phyloP scores from a whole-genome alignment of 2,329 filamentous ascomycete species.

The Aspergillus ruber region DNA sequence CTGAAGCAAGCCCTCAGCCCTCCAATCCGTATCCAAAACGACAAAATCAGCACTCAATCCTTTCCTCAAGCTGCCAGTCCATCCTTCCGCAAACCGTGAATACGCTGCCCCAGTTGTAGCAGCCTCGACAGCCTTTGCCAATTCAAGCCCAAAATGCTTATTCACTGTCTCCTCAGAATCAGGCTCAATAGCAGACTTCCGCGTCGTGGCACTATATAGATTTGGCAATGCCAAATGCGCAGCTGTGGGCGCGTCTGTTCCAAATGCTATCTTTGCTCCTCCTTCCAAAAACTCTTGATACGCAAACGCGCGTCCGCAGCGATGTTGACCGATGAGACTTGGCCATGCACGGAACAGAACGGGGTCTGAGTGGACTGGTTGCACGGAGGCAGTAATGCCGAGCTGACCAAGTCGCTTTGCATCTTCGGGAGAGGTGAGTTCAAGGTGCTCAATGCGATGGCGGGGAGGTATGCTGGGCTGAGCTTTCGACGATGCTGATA shows the following conservation, averaged over 20 bases:
- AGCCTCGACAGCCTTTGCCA: slow-evolving; percentile 39
- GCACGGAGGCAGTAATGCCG: slow-evolving; percentile 40
- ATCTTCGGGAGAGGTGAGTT: slow-evolving; percentile 43
- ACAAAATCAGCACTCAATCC: slow-evolving; percentile 42
- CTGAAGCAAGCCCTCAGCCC: slow-evolving; percentile 34
- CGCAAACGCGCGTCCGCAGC: slow-evolving; percentile 45
- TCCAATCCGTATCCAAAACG: slow-evolving; percentile 40
- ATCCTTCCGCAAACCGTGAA: slow-evolving; percentile 40
- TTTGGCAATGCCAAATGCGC: slow-evolving; percentile 41
- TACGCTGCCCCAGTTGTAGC: slow-evolving; percentile 43
- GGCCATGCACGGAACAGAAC: slow-evolving; percentile 45
- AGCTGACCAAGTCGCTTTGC: slow-evolving; percentile 41
- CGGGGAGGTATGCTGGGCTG: slow-evolving; percentile 29
- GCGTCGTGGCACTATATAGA: slow-evolving; percentile 45
- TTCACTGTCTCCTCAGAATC: slow-evolving; percentile 37
- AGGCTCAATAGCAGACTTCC: slow-evolving; percentile 39
- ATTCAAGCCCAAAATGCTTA: slow-evolving; percentile 35
- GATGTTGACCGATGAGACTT: slow-evolving; percentile 37
- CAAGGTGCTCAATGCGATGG: slow-evolving; percentile 48
- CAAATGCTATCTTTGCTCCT: slow-evolving; percentile 42
- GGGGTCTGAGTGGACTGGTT: slow-evolving; percentile 38
- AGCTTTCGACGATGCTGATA: slow-evolving; percentile 12
- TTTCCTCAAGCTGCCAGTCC: slow-evolving; percentile 34
- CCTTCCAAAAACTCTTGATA: slow-evolving; percentile 45
- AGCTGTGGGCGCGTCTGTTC: slow-evolving; percentile 46